Evolutionary conservation across 2,329 filamentous ascomycete species (phyloP), one percentile per base, ranked within the genome.

Genomic region (Rhinocladiella mackenziei): DNA sequence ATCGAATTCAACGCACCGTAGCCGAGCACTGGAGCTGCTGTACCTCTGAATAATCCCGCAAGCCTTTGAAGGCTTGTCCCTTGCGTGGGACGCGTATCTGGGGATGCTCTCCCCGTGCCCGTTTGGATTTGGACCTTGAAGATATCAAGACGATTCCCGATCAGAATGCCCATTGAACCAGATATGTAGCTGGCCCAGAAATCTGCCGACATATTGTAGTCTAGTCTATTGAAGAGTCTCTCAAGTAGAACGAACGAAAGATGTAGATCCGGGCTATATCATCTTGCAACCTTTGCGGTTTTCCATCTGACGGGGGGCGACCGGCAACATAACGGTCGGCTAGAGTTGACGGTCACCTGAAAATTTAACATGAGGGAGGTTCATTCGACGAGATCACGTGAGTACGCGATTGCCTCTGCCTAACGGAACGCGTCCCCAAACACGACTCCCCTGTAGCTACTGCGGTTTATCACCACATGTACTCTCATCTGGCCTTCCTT

Each of bases 141-240:
- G 14, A 89, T 67, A 62, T 89, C 84, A 3, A 96, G 73, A 2
- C 89, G 88, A 58, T 95, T 95, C 51, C 91, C 89, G 49, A 95
- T 84, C 35, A 94, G 70, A 58, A 96, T 96, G 33, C 88, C 86
- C 36, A 83, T 74, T 45, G 85, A 88, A 40, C 91, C 91, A 61
- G 85, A 91, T 50, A 92, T 69, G 65, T 95, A 96, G 59, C 89
- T 89, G 45, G 89, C 86, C 86, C 86, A 94, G 66, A 96, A 96
- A 63, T 95, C 89, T 56, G 87, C 80, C 38, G 86, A 86, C 86
- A 92, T 91, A 38, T 20, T 43, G 32, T 33, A 14, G 8, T 26
- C 23, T 8, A 26, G n/a, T n/a, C n/a, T 26, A n/a, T 26, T 26
- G 23, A 8, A 26, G 8, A 8, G 8, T 26, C n/a, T 26, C 8